Base-by-base conservation (phyloP, 108 stramenopile genomes). In the Nitzschia putrida region DNA sequence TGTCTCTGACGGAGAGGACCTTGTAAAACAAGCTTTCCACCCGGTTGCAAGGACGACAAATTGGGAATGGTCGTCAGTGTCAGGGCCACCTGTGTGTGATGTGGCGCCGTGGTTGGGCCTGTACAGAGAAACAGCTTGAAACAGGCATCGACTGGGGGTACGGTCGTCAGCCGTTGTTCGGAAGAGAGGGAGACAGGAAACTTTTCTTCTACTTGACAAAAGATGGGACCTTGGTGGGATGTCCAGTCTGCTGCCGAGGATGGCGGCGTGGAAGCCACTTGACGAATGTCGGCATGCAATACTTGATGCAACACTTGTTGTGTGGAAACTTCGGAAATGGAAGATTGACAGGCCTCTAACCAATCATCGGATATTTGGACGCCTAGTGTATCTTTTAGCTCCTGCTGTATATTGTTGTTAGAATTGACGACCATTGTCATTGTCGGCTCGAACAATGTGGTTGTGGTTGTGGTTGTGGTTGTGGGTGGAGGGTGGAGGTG, bases 161-260 rank as follows among this genome's bases (percentile, higher is more conserved):
- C 61, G 39, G 58, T 21, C 23, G 60, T 64, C 21, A 84, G 64
- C 47, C 82, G 73, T 41, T 63, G 34, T 74, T 88, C 83, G 10
- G 80, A 54, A 75, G 60, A 80, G 50, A 74, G 53, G 1, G 81
- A 65, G 21, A 85, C 82, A 66, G 89, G 84, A 26, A 79, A 25
- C 10, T 77, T 47, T 66, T 90, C 92, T 76, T 93, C 92, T 66
- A 89, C 50, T 77, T 93, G 92, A 41, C 86, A 66, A 65, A 93
- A 49, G 11, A 87, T 22, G 47, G n/a, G 37, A 23, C 9, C 9
- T 24, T 43, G 56, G 6, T 42, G 55, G 13, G 24, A 25, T 34
- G 38, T 18, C 43, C 34, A 26, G 26, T 7, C 29, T 34, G 29
- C 29, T 34, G 4, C 29, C 29, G 29, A 4, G 3, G 29, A 39